A percentile compares a stretch with the other conserved stretches of the same genome.
Evolutionary conservation across 2,329 filamentous ascomycete species (phyloP).

Genomic region (Metarhizium brunneum): DNA sequence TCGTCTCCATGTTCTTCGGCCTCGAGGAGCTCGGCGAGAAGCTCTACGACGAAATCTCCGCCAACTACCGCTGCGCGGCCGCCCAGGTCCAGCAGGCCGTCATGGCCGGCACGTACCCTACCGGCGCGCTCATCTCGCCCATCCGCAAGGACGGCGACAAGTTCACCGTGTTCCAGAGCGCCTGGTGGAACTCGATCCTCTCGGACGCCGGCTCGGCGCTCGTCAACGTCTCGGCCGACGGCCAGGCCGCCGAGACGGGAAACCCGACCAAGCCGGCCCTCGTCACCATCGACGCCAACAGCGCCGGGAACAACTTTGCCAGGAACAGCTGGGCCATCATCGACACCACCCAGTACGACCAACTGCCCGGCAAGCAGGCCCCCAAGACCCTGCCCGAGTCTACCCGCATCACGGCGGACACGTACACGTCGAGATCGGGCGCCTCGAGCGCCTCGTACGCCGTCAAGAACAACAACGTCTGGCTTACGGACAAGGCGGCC

Average conservation of each 20-base stretch:
- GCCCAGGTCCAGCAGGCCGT: conserved; percentile 5
- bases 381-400: background rate
- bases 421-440: background rate
- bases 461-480: conserved; percentile 5
- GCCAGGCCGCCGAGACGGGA: background rate
- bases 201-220: conserved; percentile 4
- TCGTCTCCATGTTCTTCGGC: conserved; percentile 7
- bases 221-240: background rate
- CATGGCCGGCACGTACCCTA: background rate
- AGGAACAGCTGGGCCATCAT: conserved; percentile 6
- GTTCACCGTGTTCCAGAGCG: conserved; percentile 6
- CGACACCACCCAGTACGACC: conserved; percentile 7
- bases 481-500: conserved; percentile 3
- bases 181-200: conserved; percentile 1
- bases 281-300: background rate
- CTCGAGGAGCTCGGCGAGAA: conserved; percentile 2
- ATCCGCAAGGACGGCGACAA: conserved; percentile 2
- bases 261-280: background rate
- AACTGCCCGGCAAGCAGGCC: conserved; percentile 2
- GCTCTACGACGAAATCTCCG: conserved; percentile 1
- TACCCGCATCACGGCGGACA: no score
- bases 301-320: background rate
- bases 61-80: conserved; percentile 5
- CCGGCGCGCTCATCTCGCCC: conserved; percentile 2
- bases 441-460: background rate